Evolutionary conservation across 75 land plant genomes (phyloP), one percentile per base, ranked within the genome.

Genomic region (Ceratopteris richardii): DNA sequence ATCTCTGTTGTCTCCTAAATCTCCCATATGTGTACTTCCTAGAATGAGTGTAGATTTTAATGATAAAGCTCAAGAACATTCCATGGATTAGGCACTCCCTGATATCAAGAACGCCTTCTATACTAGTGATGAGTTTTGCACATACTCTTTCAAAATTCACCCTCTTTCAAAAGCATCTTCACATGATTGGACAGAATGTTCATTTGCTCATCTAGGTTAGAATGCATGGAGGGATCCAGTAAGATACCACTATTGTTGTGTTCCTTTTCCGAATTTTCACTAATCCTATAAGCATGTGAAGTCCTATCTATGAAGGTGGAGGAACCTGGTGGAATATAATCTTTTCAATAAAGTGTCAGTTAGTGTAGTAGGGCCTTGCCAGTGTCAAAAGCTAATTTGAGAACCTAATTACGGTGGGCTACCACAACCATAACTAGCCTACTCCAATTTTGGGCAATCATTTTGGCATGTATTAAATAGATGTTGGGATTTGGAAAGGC

Each of bases 131-230:
- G 90, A 87, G 59, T 87, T 87, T 54, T 68, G 90, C 0, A 87
- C 83, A 84, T 87, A 66, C 70, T 80, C 82, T 9, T 87, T 87
- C 74, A 87, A 87, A 77, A 73, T 87, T 23, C 72, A 88, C 0
- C 87, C 87, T 0, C 83, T 88, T 51, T 80, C 83, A 7, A 62
- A 88, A 16, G 90, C 87, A 0, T 83, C 80, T 58, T 83, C 87
- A 17, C 90, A 87, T 61, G 90, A 87, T 48, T 87, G 90, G 90
- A 87, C 90, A 9, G 90, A 87, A 68, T 87, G 90, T 23, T 88
- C 90, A 0, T 87, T 87, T 67, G 90, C 80, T 25, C 90, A 87
- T 62, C 90, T 87, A 7, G 90, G 90, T 17, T 87, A 86, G 64
- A 86, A 86, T 60, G 90, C 90, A 22, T 74, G 90, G 1, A 63